These are phyloP conservation scores for Neurospora sp. DNA, from an alignment of 495 filamentous ascomycete species.

Conservation along the genomic window DNA sequence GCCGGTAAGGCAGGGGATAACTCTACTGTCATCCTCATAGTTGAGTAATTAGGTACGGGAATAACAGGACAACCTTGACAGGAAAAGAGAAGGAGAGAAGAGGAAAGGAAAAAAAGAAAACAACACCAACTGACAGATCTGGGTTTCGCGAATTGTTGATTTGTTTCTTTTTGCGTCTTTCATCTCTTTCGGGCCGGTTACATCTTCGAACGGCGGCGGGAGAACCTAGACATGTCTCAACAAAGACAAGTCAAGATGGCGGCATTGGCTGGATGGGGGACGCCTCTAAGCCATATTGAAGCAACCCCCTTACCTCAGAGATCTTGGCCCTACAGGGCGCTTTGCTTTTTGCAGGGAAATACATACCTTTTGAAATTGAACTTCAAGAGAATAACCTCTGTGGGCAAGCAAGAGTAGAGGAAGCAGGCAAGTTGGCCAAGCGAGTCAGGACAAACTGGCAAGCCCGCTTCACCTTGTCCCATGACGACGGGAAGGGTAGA, in stretches of 20 bases:
- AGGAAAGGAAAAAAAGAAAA: neutral
- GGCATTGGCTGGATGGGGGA: neutral
- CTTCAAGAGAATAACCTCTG: neutral
- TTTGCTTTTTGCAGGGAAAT: constrained; percentile 5
- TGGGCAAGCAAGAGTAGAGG: neutral
- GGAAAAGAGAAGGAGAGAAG: neutral
- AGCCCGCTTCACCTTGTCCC: neutral
- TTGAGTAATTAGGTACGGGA: neutral
- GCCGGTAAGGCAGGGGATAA: neutral
- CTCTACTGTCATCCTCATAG: neutral
- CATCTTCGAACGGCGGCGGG: constrained; percentile 1
- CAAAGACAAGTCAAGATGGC: neutral
- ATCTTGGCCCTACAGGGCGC: neutral
- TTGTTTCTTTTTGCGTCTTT: neutral
- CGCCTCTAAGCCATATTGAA: neutral
- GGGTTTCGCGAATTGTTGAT: neutral
- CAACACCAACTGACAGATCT: neutral
- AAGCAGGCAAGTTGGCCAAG: neutral
- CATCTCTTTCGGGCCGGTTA: neutral
- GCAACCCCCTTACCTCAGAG: neutral
- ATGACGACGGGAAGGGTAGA: neutral
- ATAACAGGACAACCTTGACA: neutral
- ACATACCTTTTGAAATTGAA: neutral
- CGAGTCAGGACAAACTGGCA: neutral
- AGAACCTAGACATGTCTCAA: neutral